These are phyloP conservation scores for Carex kokanica DNA, from an alignment of 176 grass and related monocot species.

Conservation along the genomic window DNA sequence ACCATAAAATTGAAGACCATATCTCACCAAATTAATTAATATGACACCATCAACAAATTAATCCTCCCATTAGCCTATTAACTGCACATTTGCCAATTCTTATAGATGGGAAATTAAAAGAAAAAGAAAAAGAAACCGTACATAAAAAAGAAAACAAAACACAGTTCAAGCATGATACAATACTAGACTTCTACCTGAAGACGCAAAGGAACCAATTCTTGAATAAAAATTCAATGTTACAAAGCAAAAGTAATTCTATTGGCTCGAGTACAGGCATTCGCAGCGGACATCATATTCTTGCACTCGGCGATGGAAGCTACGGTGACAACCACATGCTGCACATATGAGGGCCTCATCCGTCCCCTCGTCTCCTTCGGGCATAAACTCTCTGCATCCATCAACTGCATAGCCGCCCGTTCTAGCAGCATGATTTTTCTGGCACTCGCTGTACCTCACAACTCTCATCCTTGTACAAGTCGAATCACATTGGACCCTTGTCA, in stretches of 20 bases:
- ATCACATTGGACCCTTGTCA: conserved; percentile 28
- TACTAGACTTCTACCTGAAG: conserved; percentile 2
- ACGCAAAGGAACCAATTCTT: not conserved
- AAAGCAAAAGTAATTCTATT: conserved; percentile 15
- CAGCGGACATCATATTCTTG: conserved; percentile 56
- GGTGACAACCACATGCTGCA: conserved; percentile 61
- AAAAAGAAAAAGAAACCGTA: not conserved
- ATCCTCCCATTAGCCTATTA: not conserved
- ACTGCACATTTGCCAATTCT: conserved; percentile 20
- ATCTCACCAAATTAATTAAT: conserved; percentile 1
- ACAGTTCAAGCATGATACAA: conserved; percentile 25
- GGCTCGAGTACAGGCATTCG: conserved; percentile 34
- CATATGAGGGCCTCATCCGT: conserved; percentile 55
- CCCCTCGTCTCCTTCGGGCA: conserved; percentile 58
- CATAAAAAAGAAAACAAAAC: not conserved
- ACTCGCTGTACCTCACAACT: conserved; percentile 58
- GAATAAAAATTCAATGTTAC: conserved; percentile 8
- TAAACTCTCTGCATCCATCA: conserved; percentile 81
- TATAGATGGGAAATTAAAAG: conserved; percentile 10
- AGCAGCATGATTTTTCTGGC: conserved; percentile 74
- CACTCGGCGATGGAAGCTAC: conserved; percentile 71
- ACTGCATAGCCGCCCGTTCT: conserved; percentile 59
- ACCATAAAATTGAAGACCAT: not conserved
- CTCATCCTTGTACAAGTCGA: conserved; percentile 41
- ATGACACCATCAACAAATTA: conserved; percentile 3